A percentile compares a stretch with the other conserved stretches of the same genome.
Conservation (phyloP, 805 yeast species). For the Candida tibetensis region DNA sequence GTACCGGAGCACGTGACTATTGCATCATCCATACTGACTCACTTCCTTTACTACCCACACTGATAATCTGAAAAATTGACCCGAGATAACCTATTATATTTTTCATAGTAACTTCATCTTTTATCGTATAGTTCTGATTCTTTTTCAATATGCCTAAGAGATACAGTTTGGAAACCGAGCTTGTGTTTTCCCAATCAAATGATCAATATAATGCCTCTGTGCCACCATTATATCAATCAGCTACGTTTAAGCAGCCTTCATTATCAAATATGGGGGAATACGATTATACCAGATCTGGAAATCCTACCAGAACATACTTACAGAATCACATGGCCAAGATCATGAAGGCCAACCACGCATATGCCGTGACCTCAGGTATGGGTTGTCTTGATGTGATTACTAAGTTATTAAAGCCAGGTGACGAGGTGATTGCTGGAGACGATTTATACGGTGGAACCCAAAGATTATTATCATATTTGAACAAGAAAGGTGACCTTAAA, state of each 20-base stretch:
- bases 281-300: conserved; percentile 87
- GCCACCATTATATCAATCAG: conserved; percentile 87
- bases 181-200: conserved; percentile 54
- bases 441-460: conserved; percentile 95
- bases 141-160: conserved; percentile 15
- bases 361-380: conserved; percentile 91
- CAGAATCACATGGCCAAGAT: conserved; percentile 76
- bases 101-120: too few species aligned
- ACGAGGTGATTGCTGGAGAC: conserved; percentile 89
- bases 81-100: too few species aligned
- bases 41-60: too few species aligned
- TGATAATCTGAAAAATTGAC: too few species aligned
- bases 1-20: too few species aligned
- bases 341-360: conserved; percentile 73
- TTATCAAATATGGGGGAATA: conserved; percentile 68
- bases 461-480: conserved; percentile 72
- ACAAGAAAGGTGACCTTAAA: conserved; percentile 58
- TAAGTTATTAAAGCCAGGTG: conserved; percentile 74
- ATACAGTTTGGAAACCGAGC: conserved; percentile 65
- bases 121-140: too few species aligned
- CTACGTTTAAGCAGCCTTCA: conserved; percentile 86
- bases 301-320: conserved; percentile 82
- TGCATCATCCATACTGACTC: too few species aligned
- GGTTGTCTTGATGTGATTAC: conserved; percentile 85
- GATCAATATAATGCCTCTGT: conserved; percentile 80